phyloP scores from a whole-genome alignment of 306 rosid species.

The Adenanthera pavonina region DNA sequence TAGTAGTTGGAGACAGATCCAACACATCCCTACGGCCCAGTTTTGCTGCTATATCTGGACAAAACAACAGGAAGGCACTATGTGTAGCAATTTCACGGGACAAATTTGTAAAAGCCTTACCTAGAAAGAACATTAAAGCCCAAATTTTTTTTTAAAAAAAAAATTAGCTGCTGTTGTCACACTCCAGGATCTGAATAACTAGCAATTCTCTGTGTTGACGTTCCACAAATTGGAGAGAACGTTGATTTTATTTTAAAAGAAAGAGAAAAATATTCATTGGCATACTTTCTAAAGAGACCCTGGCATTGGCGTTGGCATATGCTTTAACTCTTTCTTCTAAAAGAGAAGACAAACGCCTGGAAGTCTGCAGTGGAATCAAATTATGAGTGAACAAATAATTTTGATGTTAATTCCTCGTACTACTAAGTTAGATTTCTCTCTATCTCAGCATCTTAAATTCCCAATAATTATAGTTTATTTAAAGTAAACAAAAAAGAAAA shows the following conservation, averaged over 20 bases:
- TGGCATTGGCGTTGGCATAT: slow-evolving; percentile 72
- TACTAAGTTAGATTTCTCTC: neutral
- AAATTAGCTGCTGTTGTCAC: neutral
- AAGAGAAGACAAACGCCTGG: slow-evolving; percentile 61
- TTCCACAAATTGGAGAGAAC: neutral
- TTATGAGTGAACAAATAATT: neutral
- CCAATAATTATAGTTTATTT: neutral
- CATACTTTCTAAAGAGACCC: slow-evolving; percentile 81
- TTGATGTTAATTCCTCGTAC: slow-evolving; percentile 16
- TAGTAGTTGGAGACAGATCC: slow-evolving; percentile 64
- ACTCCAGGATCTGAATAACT: neutral
- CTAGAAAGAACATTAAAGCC: neutral
- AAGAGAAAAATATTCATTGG: neutral
- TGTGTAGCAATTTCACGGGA: neutral
- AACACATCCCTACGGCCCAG: slow-evolving; percentile 55
- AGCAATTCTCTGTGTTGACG: slow-evolving; percentile 10
- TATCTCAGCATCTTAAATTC: neutral
- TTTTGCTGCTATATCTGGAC: slow-evolving; percentile 72
- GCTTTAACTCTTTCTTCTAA: slow-evolving; percentile 70
- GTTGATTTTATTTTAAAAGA: neutral
- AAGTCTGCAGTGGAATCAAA: slow-evolving; percentile 56
- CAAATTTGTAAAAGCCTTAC: slow-evolving; percentile 10
- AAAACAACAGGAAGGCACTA: slow-evolving; percentile 22
- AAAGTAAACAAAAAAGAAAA: slow-evolving; percentile 6
- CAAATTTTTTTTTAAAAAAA: too few relatives aligned